Evolutionary conservation across 352 stramenopile species (phyloP).

Genomic region (Pythium periplocum): DNA sequence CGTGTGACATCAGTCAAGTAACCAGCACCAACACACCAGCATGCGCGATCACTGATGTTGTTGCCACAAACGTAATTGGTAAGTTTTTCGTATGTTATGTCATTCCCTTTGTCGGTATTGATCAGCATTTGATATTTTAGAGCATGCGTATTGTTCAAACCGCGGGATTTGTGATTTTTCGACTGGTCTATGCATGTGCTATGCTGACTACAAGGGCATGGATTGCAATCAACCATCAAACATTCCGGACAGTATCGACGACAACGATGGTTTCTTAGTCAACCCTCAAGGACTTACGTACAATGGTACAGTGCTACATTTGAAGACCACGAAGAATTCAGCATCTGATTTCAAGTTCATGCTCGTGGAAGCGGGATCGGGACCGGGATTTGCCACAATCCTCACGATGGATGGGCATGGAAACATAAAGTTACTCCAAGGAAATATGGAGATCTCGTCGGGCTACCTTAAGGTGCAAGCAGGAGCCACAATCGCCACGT

Average conservation of each 20-base stretch:
- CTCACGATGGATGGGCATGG: constrained; percentile 53
- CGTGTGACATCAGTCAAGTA: constrained; percentile 61
- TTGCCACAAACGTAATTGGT: constrained; percentile 48
- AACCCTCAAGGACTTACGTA: constrained; percentile 50
- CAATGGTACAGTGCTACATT: constrained; percentile 50
- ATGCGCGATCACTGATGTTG: constrained; percentile 64
- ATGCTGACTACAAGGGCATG: constrained; percentile 65
- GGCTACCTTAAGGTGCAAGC: constrained; percentile 44
- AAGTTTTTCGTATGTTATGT: constrained; percentile 5
- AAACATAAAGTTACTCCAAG: constrained; percentile 40
- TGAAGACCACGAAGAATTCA: constrained; percentile 49
- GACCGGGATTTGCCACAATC: constrained; percentile 10
- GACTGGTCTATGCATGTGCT: constrained; percentile 62
- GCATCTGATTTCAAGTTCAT: constrained; percentile 65
- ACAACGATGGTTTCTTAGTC: constrained; percentile 69
- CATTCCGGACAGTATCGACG: constrained; percentile 56
- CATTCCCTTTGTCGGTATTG: too few species aligned
- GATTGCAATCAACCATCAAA: constrained; percentile 71
- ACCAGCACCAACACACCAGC: constrained; percentile 35
- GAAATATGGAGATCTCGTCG: constrained; percentile 46
- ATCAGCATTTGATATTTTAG: constrained; percentile 18
- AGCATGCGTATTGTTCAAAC: constrained; percentile 78
- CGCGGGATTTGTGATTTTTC: constrained; percentile 73
- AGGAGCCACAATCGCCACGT: constrained; percentile 26
- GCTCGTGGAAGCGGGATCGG: constrained; percentile 38